Evolutionary conservation across 1,284 basidiomycete species (phyloP), one percentile per base, ranked within the genome.

Genomic region (Ustilago loliicola): DNA sequence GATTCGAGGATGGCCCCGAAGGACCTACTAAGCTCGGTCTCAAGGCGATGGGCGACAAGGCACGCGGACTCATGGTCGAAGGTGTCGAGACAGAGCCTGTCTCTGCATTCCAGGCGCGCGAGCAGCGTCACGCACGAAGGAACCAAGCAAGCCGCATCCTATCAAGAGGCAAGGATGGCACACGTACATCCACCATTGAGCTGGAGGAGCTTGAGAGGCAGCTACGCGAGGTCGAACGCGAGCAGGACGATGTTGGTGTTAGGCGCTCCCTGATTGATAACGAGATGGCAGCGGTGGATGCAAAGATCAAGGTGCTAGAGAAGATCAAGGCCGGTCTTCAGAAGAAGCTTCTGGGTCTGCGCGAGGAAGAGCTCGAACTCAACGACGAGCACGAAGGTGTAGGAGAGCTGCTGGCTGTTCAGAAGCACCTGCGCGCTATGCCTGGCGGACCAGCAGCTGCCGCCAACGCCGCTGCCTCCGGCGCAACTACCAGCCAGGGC

Each of bases 301-400:
- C 74, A 34, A 81, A 83, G 71, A 82, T 83, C 56, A 91, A 92
- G 67, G 91, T 92, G 23, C 88, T 99, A 52, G 94, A 96, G 80
- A 89, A 89, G 29, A 93, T 98, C 72, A 90, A 94, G 70, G 89
- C 91, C 8, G 92, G 92, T 72, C 89, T 99, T 23, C 93, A 96
- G 85, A 89, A 92, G 54, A 92, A 94, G 83, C 89, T 99, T 27
- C 87, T 99, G 42, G 93, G 91, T 81, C 87, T 98, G 61, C 93
- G 96, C 70, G 97, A 99, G 85, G 96, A 98, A 79, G 95, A 98
- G 80, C 88, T 99, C 34, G 96, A 98, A 85, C 88, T 99, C 34
- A 94, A 97, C 82, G 96, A 98, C 79, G 96, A 72, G 58, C 68
- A 42, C 38, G 73, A 81, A 21, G 85, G 84, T 15, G 80, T 86